Conservation (phyloP, 257 asterid species). For the Henckelia pumila region DNA sequence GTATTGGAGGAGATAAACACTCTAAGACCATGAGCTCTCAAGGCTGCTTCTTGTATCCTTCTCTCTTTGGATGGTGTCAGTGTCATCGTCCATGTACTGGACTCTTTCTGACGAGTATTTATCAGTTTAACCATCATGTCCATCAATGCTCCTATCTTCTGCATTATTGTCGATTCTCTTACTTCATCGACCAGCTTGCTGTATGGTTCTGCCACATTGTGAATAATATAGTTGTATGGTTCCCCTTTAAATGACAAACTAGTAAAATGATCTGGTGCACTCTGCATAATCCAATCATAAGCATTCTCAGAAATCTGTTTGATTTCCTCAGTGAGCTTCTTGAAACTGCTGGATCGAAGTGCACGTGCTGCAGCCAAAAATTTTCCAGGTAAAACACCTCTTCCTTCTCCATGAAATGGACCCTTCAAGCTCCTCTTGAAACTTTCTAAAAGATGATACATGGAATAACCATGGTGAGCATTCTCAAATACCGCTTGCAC, state of each 20-base stretch:
- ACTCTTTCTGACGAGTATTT: slow-evolving; percentile 43
- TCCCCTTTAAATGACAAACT: slow-evolving; percentile 62
- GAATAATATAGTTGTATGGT: slow-evolving; percentile 52
- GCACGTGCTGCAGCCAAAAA: slow-evolving; percentile 74
- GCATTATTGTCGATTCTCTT: slow-evolving; percentile 70
- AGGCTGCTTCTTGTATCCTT: slow-evolving; percentile 48
- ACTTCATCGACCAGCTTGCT: slow-evolving; percentile 59
- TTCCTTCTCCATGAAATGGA: slow-evolving; percentile 77
- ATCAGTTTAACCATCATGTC: slow-evolving; percentile 51
- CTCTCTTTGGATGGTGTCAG: slow-evolving; percentile 77
- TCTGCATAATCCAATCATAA: slow-evolving; percentile 65
- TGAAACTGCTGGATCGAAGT: slow-evolving; percentile 52
- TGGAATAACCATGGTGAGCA: slow-evolving; percentile 71
- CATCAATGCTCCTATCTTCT: slow-evolving; percentile 71
- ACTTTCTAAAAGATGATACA: slow-evolving; percentile 76
- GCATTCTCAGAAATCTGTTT: slow-evolving; percentile 57
- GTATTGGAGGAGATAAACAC: slow-evolving; percentile 75
- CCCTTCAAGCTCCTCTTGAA: slow-evolving; percentile 75
- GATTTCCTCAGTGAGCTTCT: slow-evolving; percentile 59
- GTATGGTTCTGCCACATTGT: slow-evolving; percentile 66
- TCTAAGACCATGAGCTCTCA: slow-evolving; percentile 51
- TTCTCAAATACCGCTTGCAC: slow-evolving; percentile 60
- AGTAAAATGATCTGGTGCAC: slow-evolving; percentile 73
- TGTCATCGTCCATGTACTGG: slow-evolving; percentile 51
- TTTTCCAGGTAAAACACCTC: slow-evolving; percentile 66